These are phyloP conservation scores for Ogataea pignaliae DNA, from an alignment of 805 yeast genomes.

Conservation along the genomic window DNA sequence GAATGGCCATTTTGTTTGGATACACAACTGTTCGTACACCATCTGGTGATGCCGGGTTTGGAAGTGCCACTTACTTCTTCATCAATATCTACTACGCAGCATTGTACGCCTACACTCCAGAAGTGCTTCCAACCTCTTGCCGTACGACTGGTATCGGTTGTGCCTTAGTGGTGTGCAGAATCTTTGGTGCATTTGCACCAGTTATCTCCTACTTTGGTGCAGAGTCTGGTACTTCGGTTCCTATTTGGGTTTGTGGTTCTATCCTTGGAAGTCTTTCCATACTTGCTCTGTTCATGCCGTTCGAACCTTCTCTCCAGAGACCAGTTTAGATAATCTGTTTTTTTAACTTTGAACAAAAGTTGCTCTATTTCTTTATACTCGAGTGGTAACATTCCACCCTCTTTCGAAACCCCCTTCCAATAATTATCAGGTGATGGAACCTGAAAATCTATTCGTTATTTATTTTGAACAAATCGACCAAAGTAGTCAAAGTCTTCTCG, in stretches of 20 bases:
- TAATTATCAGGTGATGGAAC: no score
- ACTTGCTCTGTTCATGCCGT: conserved; percentile 42
- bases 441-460: no score
- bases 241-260: conserved; percentile 59
- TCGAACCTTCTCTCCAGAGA: conserved; percentile 41
- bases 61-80: conserved; percentile 44
- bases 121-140: conserved; percentile 48
- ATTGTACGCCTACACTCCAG: conserved; percentile 64
- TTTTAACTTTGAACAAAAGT: no score
- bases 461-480: no score
- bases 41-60: conserved; percentile 48
- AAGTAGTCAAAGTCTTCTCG: no score
- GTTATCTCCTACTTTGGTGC: conserved; percentile 49
- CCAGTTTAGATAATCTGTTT: conserved; percentile 19
- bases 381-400: no score
- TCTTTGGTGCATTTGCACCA: conserved; percentile 55
- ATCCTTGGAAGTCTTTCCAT: conserved; percentile 45
- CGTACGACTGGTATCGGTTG: conserved; percentile 60
- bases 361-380: no score
- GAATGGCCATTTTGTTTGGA: conserved; percentile 57
- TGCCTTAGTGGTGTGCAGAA: conserved; percentile 49
- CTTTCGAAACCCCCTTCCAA: no score
- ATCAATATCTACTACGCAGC: conserved; percentile 52
- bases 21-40: conserved; percentile 58
- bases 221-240: conserved; percentile 46